Conservation (phyloP, 306 rosid species). For the Lathyrus tuberosus region DNA sequence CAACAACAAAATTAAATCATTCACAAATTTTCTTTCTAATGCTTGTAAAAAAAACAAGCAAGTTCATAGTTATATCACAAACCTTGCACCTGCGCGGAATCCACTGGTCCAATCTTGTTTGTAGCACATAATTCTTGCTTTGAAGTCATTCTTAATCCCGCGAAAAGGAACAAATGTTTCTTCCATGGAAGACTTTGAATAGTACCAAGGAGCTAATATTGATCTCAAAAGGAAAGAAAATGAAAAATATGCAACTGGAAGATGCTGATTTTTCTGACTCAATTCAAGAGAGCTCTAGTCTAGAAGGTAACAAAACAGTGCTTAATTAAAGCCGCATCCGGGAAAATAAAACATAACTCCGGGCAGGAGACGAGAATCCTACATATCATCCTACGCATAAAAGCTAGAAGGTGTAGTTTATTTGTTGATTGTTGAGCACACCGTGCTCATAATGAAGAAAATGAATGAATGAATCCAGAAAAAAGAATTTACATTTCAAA, state of each 20-base stretch:
- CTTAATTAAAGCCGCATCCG: conserved; percentile 50
- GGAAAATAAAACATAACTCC: conserved; percentile 35
- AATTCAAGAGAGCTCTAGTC: conserved; percentile 49
- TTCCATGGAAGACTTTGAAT: conserved; percentile 63
- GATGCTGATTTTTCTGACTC: conserved; percentile 31
- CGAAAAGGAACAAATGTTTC: conserved; percentile 97
- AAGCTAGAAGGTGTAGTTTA: conserved; percentile 42
- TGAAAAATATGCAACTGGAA: conserved; percentile 37
- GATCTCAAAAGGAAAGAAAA: conserved; percentile 25
- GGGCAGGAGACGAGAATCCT: conserved; percentile 52
- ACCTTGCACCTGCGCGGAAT: conserved; percentile 76
- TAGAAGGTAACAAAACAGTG: conserved; percentile 49
- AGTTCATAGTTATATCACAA: conserved; percentile 39
- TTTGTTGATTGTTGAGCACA: conserved; percentile 39
- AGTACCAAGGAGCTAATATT: conserved; percentile 37
- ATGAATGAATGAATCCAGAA: conserved; percentile 45
- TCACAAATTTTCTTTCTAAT: too few relatives aligned
- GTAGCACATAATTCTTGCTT: conserved; percentile 82
- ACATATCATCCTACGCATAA: conserved; percentile 46
- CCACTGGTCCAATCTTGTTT: conserved; percentile 96
- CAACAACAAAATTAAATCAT: conserved; percentile 31
- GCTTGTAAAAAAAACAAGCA: background rate
- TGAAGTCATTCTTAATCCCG: conserved; percentile 86
- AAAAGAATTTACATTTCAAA: conserved; percentile 62
- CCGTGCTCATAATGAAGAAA: conserved; percentile 47